phyloP scores from a whole-genome alignment of 2,329 filamentous ascomycete genomes.

The Ilyonectria robusta region DNA sequence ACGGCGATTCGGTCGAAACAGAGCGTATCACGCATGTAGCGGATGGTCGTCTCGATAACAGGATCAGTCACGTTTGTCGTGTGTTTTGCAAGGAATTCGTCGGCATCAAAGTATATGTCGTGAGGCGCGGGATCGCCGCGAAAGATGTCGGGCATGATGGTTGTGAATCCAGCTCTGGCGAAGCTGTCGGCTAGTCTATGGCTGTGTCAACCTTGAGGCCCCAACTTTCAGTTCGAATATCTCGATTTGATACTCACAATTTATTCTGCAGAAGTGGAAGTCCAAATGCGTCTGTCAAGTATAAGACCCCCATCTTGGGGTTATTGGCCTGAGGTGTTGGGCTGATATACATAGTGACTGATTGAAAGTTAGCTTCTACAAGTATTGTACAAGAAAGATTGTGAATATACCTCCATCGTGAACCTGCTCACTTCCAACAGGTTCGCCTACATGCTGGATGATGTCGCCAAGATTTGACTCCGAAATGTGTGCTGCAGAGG shows the following conservation, averaged over 20 bases:
- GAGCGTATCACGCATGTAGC: constrained; percentile 46
- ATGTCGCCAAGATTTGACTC: too few relatives aligned
- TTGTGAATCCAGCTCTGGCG: constrained; percentile 29
- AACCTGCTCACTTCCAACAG: too few relatives aligned
- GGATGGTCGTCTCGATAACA: constrained; percentile 29
- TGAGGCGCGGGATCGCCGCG: constrained; percentile 14
- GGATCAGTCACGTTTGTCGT: constrained; percentile 31
- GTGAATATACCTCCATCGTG: too few relatives aligned
- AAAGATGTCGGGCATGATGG: constrained; percentile 29
- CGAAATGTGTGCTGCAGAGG: too few relatives aligned
- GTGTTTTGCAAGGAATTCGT: constrained; percentile 29
- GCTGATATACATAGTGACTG: too few relatives aligned
- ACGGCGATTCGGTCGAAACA: constrained; percentile 64
- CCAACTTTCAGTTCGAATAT: not conserved
- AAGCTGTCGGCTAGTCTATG: constrained; percentile 30
- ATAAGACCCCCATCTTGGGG: constrained; percentile 19
- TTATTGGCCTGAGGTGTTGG: too few relatives aligned
- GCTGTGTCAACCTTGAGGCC: too few relatives aligned
- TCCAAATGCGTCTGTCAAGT: constrained; percentile 33
- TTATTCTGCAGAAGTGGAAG: constrained; percentile 4
- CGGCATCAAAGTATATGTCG: constrained; percentile 14
- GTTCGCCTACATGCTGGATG: too few relatives aligned
- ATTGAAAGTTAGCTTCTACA: too few relatives aligned
- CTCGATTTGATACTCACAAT: constrained; percentile 19
- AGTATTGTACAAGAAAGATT: too few relatives aligned